Percentiles rank a stretch among this genome's conserved stretches.
Evolutionary conservation across 2,329 filamentous ascomycete genomes (phyloP).

Genomic region (Aspergillus intermedius): DNA sequence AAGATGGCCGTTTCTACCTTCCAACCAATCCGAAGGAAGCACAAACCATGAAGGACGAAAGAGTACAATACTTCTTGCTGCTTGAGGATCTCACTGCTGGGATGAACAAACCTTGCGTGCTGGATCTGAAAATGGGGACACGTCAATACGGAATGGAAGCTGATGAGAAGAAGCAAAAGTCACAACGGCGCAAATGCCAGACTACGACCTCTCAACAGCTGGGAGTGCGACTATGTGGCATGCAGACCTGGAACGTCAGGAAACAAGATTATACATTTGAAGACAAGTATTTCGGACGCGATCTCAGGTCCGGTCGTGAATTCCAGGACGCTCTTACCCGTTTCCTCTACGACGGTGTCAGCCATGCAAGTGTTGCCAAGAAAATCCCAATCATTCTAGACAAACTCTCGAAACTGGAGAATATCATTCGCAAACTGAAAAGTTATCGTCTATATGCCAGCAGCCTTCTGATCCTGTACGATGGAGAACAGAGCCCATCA

Average conservation of each 20-base stretch:
- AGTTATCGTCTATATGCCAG: constrained; percentile 95
- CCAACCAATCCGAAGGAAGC: constrained; percentile 74
- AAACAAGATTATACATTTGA: constrained; percentile 85
- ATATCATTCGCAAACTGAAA: constrained; percentile 69
- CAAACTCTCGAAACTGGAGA: constrained; percentile 75
- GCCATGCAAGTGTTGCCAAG: constrained; percentile 68
- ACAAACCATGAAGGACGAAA: constrained; percentile 46
- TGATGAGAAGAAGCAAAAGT: constrained; percentile 82
- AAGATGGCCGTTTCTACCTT: constrained; percentile 24
- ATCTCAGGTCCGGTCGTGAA: constrained; percentile 77
- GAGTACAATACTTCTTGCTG: constrained; percentile 87
- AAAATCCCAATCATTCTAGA: constrained; percentile 84
- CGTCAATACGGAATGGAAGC: constrained; percentile 94
- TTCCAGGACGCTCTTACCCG: constrained; percentile 83
- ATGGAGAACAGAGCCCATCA: constrained; percentile 54
- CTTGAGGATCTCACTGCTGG: constrained; percentile 92
- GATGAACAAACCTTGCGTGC: constrained; percentile 93
- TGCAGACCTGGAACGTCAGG: constrained; percentile 90
- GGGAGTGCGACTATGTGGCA: constrained; percentile 86
- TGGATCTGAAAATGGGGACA: constrained; percentile 98
- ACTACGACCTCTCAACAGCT: constrained; percentile 85
- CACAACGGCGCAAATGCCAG: constrained; percentile 87
- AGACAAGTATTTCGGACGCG: constrained; percentile 94
- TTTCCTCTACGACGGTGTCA: constrained; percentile 86
- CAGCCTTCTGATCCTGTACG: constrained; percentile 90